Evolutionary conservation across 768 basidiomycete species (phyloP).

Genomic region (Sarcomyxa edulis): DNA sequence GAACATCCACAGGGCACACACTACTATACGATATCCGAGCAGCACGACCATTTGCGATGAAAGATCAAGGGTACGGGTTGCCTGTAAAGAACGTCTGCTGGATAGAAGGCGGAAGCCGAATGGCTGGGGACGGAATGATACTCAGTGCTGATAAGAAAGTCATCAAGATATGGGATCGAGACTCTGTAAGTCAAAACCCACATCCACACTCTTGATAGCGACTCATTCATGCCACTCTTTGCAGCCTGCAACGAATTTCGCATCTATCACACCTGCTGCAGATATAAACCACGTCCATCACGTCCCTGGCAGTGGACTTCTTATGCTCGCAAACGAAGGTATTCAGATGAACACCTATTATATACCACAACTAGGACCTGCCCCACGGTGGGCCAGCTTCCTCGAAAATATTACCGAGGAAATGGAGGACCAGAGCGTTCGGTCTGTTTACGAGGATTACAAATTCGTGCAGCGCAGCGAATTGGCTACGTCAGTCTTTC

Average conservation of each 20-base stretch:
- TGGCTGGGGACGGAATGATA: conserved; percentile 85
- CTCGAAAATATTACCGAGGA: conserved; percentile 98
- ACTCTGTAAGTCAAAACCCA: conserved; percentile 47
- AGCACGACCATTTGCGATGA: conserved; percentile 74
- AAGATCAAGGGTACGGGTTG: conserved; percentile 96
- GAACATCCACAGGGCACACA: conserved; percentile 93
- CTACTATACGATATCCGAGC: conserved; percentile 92
- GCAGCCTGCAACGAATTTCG: conserved; percentile 82
- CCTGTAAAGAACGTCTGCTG: conserved; percentile 81
- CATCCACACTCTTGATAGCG: neutral
- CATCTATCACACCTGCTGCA: conserved; percentile 85
- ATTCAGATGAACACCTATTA: conserved; percentile 94
- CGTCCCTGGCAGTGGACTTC: conserved; percentile 80
- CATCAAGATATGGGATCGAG: conserved; percentile 93
- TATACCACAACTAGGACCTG: conserved; percentile 93
- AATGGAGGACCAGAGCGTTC: conserved; percentile 84
- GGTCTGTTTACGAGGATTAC: conserved; percentile 89
- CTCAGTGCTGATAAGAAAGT: conserved; percentile 95
- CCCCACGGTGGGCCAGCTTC: conserved; percentile 96
- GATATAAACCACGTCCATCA: conserved; percentile 92
- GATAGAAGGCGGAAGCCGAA: conserved; percentile 82
- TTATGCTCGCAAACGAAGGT: conserved; percentile 95
- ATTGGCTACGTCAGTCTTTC: conserved; percentile 64
- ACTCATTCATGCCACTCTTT: conserved; percentile 10
- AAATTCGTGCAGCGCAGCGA: conserved; percentile 92